Evolutionary conservation across 2,329 filamentous ascomycete genomes (phyloP).

Genomic region (Pseudogymnoascus sp.): DNA sequence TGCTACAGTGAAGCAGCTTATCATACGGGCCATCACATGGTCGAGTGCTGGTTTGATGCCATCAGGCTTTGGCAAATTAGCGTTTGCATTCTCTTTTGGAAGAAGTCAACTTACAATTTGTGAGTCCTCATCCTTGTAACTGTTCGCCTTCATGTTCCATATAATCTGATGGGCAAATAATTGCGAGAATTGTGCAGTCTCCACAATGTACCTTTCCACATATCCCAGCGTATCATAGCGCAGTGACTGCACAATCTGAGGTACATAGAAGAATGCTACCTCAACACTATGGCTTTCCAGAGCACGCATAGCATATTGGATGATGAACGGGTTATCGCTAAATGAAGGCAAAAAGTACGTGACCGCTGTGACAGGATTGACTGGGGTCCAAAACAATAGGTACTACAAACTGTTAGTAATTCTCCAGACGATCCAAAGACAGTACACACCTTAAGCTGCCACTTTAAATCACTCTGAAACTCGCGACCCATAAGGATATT

Average conservation of each 20-base stretch:
- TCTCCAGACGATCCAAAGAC: not conserved
- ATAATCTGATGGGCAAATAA: conserved; percentile 98
- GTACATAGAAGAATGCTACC: conserved; percentile 97
- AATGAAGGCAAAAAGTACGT: conserved; percentile 91
- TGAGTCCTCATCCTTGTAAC: conserved; percentile 93
- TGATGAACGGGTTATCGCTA: conserved; percentile 80
- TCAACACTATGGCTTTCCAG: conserved; percentile 93
- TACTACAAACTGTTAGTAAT: conserved; percentile 47
- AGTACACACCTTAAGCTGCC: conserved; percentile 67
- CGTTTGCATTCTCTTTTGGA: not conserved
- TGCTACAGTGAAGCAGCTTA: conserved; percentile 67
- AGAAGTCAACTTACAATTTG: conserved; percentile 53
- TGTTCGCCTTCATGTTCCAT: conserved; percentile 99
- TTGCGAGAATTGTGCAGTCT: conserved; percentile 96
- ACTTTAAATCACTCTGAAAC: conserved; percentile 69
- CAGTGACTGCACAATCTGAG: conserved; percentile 92
- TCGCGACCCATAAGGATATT: conserved; percentile 70
- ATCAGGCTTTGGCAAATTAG: conserved; percentile 53
- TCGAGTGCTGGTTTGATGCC: conserved; percentile 89
- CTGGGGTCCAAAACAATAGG: conserved; percentile 82
- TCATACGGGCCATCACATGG: conserved; percentile 75
- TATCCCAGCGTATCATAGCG: conserved; percentile 91
- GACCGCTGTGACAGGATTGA: conserved; percentile 87
- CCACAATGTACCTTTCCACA: conserved; percentile 90
- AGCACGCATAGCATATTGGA: conserved; percentile 95